Evolutionary conservation across 805 yeast genomes (phyloP), one percentile per base, ranked within the genome.

Genomic region (Cyberlindnera maritima): DNA sequence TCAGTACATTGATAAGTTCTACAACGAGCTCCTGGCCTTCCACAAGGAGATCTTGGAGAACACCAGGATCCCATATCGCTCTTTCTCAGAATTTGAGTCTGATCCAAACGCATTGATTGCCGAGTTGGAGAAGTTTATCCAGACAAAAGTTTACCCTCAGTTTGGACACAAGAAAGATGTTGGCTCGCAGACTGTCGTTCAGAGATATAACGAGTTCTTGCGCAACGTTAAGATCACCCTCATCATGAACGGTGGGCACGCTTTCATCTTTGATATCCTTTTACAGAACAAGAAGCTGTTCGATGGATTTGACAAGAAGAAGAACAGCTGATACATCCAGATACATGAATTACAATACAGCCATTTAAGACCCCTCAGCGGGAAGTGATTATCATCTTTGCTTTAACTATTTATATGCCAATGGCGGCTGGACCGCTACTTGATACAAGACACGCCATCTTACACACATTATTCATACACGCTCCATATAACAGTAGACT

Each of bases 191-290:
- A 39, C 54, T 4, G 54, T 57, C 8, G 29, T 57, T 12, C 62
- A 63, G 35, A 56, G 65, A 33, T 68, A 65, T 46, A 47, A 62
- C 9, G 67, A 68, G 40, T 70, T 77, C 47, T 59, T 73, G 7
- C 62, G 63, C 28, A 75, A 71, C 38, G 66, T 77, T 39, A 68
- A 69, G 54, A 57, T 70, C 47, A 67, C 81, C 29, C 60, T 77
- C 36, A 62, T 65, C 15, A 54, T 77, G 29, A 83, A 83, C 55
- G 83, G 85, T 15, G 84, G 83, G 1, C 76, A 80, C 54, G 69
- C 83, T 2, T 76, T 76, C 43, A 71, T 79, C 12, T 71, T 83
- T 56, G 89, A 83, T 56, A 68, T 83, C 1, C 58, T 83, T 36
- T 38, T 59, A 18, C 74, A 77, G 42, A 78, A 76, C 50, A 77